Evolutionary conservation across 495 filamentous ascomycete genomes (phyloP).

Genomic region (Penicillium chermesinum): DNA sequence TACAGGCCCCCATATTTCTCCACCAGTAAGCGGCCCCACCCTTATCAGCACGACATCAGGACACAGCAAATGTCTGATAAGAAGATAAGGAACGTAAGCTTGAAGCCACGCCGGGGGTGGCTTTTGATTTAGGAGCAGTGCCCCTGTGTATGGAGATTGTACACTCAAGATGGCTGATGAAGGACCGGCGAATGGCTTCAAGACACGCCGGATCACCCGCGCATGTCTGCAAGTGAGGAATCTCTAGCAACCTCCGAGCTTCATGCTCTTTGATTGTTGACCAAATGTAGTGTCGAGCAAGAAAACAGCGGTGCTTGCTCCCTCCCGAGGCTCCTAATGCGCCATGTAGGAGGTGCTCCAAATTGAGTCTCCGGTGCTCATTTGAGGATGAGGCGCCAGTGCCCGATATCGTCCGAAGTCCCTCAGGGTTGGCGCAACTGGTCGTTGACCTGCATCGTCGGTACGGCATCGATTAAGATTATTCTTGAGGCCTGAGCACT

Average conservation of each 20-base stretch:
- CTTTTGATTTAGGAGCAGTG: too few species aligned
- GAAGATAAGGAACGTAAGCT: background rate
- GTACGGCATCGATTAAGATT: background rate
- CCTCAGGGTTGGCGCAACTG: conserved; percentile 12
- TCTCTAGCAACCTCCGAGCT: background rate
- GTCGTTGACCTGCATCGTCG: conserved; percentile 12
- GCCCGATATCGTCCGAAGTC: conserved; percentile 9
- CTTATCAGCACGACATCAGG: background rate
- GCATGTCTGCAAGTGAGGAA: conserved; percentile 10
- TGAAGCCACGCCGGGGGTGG: too few species aligned
- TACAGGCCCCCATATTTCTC: background rate
- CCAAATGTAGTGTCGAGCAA: conserved; percentile 13
- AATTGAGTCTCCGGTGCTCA: conserved; percentile 10
- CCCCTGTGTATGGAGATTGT: background rate
- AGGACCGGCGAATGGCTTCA: conserved; percentile 4
- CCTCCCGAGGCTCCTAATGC: background rate
- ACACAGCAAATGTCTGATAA: background rate
- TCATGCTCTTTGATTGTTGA: too few species aligned
- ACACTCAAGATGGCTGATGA: background rate
- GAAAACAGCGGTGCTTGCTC: conserved; percentile 13
- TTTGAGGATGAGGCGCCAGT: conserved; percentile 9
- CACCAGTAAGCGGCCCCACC: background rate
- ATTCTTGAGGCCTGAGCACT: background rate
- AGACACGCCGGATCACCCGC: conserved; percentile 9
- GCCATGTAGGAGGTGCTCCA: conserved; percentile 13